Base-by-base conservation (phyloP, 1,284 basidiomycete species). In the Tilletia indica region DNA sequence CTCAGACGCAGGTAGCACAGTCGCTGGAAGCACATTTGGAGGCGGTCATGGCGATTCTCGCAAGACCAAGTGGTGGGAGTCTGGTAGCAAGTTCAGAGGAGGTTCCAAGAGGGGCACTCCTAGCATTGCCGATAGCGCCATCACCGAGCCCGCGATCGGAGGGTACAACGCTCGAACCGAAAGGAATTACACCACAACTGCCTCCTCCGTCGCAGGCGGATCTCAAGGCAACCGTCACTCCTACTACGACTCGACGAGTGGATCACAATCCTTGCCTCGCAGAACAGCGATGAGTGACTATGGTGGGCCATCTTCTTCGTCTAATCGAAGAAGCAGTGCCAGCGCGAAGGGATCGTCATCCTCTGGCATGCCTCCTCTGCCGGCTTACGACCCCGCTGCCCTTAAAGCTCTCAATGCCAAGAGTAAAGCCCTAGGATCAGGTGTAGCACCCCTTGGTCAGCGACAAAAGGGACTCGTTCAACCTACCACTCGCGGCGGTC, bases 21-120 rank as follows among this genome's bases (percentile, higher is more conserved):
- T 76, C n/a, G 36, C 19, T 19, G 66, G 31, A 14, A 34, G 38
- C 38, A 34, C 39, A 9, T n/a, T 12, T 19, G 76, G 74, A 14
- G 73, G 73, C 19, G 71, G 51, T 54, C 71, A 74, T n/a, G 73
- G 72, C 31, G n/a, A 74, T 38, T 70, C 68, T 21, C 61, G 71
- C 3, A 78, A 77, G 61, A 70, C 71, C 25, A 68, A 78, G 9
- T 81, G 79, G 79, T 81, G 79, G 79, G 79, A 80, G 49, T 68
- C 70, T 47, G 75, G 73, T 21, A 74, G 70, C 51, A 48, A 76
- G 56, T 51, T 63, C 34, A 72, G 72, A 25, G 71, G 73, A 48
- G 76, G 73, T 47, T 70, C 63, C 31, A 64, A 68, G 38, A 76
- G 71, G 25, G 54, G 78, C 11, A 71, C 78, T 38, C 74, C 75